Base-by-base conservation (phyloP, 805 yeast species). In the Danielia reshetovae region DNA sequence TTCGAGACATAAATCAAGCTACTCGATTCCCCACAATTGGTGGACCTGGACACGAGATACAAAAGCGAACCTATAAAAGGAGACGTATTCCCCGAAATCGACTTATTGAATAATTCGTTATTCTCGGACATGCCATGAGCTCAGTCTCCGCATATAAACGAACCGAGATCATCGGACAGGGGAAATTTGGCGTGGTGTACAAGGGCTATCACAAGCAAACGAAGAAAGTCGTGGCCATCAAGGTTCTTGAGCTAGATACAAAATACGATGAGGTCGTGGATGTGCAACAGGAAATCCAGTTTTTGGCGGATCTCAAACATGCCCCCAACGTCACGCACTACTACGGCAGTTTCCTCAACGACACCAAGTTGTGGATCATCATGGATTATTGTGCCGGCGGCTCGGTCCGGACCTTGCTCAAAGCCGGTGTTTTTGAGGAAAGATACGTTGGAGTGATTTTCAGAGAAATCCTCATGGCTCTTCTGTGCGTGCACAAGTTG, bases 301-400 rank as follows among this genome's bases (percentile, higher is more conserved):
- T 93, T 57, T 68, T 93, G 37, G 70, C 95, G 1, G 87, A 85
- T 44, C 65, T 93, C 43, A 84, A 85, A 48, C 79, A 77, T 35
- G 85, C 84, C 12, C 93, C 94, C n/a, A 93, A 93, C 50, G 86
- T 93, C 34, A 88, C 96, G 3, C 89, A 83, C 43, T 93, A 93
- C 60, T 85, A 84, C 54, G 97, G 96, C 0, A 83, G 95, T 0
- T 82, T 83, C 45, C 61, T 94, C 18, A 77, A 80, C 42, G 97
- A 90, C 30, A 83, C 96, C n/a, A 81, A 85, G 51, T 68, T 93
- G 24, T 93, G 98, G 97, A 89, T 93, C 56, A 79, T 93, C 39
- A 93, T 93, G 97, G 99, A 93, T 54, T 78, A 85, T 52, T 90
- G 97, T 60, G 93, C 95, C 1, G 99, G 98, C 11, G 99, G 99